Percentiles rank a stretch among this genome's conserved stretches.
phyloP scores from a whole-genome alignment of 2,329 filamentous ascomycete genomes.

The Apiospora hydei region DNA sequence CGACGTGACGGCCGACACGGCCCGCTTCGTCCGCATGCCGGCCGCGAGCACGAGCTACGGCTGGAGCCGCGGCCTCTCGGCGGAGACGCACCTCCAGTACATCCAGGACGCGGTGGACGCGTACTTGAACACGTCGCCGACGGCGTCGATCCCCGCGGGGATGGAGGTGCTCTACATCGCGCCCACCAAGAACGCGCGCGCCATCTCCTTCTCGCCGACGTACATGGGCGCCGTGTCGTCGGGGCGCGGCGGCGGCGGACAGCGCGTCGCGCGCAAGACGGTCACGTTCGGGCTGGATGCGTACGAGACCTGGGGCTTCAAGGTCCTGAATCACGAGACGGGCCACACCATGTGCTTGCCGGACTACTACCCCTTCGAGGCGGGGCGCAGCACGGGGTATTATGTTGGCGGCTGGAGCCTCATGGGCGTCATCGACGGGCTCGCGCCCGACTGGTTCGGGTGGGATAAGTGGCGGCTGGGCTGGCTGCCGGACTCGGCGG shows the following conservation, averaged over 20 bases:
- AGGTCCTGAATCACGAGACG: constrained; percentile 47
- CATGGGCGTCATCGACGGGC: constrained; percentile 46
- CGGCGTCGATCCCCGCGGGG: constrained; percentile 26
- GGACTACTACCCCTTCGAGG: constrained; percentile 44
- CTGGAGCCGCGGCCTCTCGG: constrained; percentile 37
- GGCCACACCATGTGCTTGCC: constrained; percentile 49
- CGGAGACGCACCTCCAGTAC: constrained; percentile 37
- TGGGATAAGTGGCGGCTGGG: constrained; percentile 50
- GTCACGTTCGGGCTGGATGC: constrained; percentile 44
- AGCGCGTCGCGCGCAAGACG: background rate
- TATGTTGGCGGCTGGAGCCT: constrained; percentile 47
- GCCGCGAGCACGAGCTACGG: constrained; percentile 34
- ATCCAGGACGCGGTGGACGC: constrained; percentile 41
- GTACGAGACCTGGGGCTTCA: constrained; percentile 42
- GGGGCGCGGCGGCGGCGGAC: constrained; percentile 22
- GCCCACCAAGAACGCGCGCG: constrained; percentile 36
- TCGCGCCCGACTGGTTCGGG: constrained; percentile 46
- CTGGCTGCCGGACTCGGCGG: constrained; percentile 43
- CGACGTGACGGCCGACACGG: constrained; percentile 35
- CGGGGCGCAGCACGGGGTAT: constrained; percentile 33
- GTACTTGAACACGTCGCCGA: constrained; percentile 27
- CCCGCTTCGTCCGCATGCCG: constrained; percentile 39
- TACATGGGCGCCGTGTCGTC: constrained; percentile 37
- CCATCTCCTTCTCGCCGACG: constrained; percentile 40
- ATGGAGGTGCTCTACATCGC: constrained; percentile 42